Evolutionary conservation across 805 yeast genomes (phyloP).

Genomic region (Jamesozyma hellenica): DNA sequence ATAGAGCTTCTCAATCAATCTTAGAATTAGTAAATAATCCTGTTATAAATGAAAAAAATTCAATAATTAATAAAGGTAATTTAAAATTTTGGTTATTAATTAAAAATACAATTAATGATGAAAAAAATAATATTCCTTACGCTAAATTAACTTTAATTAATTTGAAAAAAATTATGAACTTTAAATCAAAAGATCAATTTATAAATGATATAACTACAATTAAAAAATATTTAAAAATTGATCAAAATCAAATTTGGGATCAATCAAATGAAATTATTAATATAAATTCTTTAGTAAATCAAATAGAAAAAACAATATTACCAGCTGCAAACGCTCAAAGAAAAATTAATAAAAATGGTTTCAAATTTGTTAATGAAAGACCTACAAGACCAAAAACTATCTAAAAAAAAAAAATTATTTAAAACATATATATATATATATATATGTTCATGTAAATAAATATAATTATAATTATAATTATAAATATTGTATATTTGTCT

Average conservation of each 20-base stretch:
- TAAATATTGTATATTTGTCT: background rate
- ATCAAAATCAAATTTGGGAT: constrained; percentile 3
- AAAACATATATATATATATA: background rate
- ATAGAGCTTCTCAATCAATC: constrained; percentile 81
- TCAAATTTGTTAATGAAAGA: constrained; percentile 3
- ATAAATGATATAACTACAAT: constrained; percentile 10
- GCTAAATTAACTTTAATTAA: constrained; percentile 16
- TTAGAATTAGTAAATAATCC: constrained; percentile 74
- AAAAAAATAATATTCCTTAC: constrained; percentile 14
- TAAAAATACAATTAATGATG: constrained; percentile 19
- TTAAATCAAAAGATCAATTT: constrained; percentile 12
- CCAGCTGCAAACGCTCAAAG: background rate
- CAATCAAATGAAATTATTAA: background rate
- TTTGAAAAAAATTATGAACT: constrained; percentile 15
- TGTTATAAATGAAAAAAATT: constrained; percentile 13
- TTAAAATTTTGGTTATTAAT: constrained; percentile 25
- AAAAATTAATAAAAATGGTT: background rate
- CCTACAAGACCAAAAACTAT: constrained; percentile 3
- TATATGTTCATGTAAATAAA: constrained; percentile 1
- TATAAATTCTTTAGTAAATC: background rate
- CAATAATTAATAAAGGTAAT: constrained; percentile 21
- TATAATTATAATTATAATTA: background rate
- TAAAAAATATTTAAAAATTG: constrained; percentile 3
- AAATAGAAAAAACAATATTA: background rate
- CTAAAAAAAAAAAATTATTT: background rate